A percentile compares a stretch with the other conserved stretches of the same genome.
Evolutionary conservation across 805 yeast genomes (phyloP).

Genomic region (Dipodascopsis uninucleata): DNA sequence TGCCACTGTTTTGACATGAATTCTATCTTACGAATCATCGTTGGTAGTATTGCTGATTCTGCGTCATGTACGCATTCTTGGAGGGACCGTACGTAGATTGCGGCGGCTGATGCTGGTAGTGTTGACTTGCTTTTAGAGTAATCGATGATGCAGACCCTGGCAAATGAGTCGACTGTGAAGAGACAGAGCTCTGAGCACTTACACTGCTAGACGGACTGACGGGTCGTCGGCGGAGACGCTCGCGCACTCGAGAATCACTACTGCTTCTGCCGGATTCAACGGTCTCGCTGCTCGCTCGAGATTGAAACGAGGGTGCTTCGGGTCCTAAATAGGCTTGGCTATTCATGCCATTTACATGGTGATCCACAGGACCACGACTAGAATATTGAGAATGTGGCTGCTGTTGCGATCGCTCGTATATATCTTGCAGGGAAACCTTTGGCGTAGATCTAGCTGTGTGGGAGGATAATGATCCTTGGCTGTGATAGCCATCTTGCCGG

Average conservation of each 20-base stretch:
- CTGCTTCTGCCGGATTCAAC: slow-evolving; percentile 20
- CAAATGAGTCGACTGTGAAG: too few species aligned
- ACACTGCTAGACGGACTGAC: slow-evolving; percentile 10
- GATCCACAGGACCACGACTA: too few species aligned
- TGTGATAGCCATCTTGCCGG: neutral
- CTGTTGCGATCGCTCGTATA: slow-evolving; percentile 19
- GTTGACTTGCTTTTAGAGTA: too few species aligned
- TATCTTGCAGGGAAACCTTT: slow-evolving; percentile 20
- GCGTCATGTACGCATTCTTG: too few species aligned
- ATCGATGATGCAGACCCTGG: too few species aligned
- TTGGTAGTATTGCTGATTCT: slow-evolving; percentile 1
- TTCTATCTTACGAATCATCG: too few species aligned
- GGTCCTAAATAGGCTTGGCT: slow-evolving; percentile 3
- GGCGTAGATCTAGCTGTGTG: slow-evolving; percentile 6
- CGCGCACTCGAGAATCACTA: slow-evolving; percentile 23
- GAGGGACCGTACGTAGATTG: too few species aligned
- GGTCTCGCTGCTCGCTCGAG: slow-evolving; percentile 9
- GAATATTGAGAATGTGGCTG: slow-evolving; percentile 4
- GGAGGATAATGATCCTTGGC: neutral
- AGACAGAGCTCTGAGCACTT: slow-evolving; percentile 4
- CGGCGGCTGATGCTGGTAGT: too few species aligned
- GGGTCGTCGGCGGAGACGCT: slow-evolving; percentile 17
- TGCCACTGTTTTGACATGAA: too few species aligned
- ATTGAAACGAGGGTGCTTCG: neutral
- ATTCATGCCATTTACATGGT: slow-evolving; percentile 1